Conservation (phyloP, 2,329 filamentous ascomycete genomes). For the Fusarium poae region DNA sequence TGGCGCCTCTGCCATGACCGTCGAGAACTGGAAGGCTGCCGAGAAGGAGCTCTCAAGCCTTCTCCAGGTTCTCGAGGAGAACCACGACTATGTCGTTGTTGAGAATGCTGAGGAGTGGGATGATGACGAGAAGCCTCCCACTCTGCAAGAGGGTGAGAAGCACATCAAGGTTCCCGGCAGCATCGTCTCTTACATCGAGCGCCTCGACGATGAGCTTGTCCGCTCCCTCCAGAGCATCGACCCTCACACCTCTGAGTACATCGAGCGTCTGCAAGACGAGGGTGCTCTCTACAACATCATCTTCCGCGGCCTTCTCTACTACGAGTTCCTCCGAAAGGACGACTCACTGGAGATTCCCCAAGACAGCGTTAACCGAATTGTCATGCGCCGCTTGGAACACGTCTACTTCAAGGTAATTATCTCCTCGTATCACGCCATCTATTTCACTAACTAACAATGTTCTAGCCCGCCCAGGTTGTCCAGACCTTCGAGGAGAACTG, state of each 20-base stretch:
- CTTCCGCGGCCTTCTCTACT: slow-evolving; percentile 88
- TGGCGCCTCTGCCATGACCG: slow-evolving; percentile 82
- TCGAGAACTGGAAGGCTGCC: slow-evolving; percentile 97
- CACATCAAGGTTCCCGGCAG: slow-evolving; percentile 94
- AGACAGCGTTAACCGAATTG: slow-evolving; percentile 89
- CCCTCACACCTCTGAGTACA: slow-evolving; percentile 98
- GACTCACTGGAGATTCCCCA: slow-evolving; percentile 79
- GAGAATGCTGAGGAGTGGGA: slow-evolving; percentile 98
- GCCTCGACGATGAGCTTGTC: slow-evolving; percentile 96
- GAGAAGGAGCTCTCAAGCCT: slow-evolving; percentile 86
- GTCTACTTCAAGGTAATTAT: slow-evolving; percentile 91
- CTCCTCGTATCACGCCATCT: neutral
- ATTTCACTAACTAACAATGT: slow-evolving; percentile 18
- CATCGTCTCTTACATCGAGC: slow-evolving; percentile 92
- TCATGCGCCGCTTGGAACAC: slow-evolving; percentile 95
- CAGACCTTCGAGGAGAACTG: slow-evolving; percentile 94
- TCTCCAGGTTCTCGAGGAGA: slow-evolving; percentile 81
- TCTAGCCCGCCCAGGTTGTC: slow-evolving; percentile 86
- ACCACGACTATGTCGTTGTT: slow-evolving; percentile 84
- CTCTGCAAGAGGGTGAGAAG: slow-evolving; percentile 77
- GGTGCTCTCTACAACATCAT: slow-evolving; percentile 91
- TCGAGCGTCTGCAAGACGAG: slow-evolving; percentile 94
- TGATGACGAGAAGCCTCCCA: slow-evolving; percentile 93
- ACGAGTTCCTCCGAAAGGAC: slow-evolving; percentile 82
- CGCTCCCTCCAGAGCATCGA: slow-evolving; percentile 98